These are phyloP conservation scores for Boletus subcaerulescens DNA, from an alignment of 768 basidiomycete species.

Conservation along the genomic window DNA sequence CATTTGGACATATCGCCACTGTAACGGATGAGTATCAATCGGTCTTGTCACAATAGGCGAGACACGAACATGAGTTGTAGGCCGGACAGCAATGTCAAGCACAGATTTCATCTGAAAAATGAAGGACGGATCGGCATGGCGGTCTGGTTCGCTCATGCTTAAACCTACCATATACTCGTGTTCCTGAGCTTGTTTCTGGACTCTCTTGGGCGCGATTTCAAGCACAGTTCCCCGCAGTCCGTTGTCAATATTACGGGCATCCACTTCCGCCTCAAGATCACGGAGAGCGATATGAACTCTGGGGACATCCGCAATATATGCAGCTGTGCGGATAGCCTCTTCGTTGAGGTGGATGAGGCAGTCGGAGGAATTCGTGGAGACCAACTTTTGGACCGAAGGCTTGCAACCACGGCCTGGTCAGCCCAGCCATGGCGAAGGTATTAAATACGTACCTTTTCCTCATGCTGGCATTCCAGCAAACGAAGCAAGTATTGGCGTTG, in stretches of 20 bases:
- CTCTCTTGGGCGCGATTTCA: slow-evolving; percentile 41
- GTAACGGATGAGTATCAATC: slow-evolving; percentile 12
- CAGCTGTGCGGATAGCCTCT: slow-evolving; percentile 61
- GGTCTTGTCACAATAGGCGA: not conserved
- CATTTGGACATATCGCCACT: slow-evolving; percentile 85
- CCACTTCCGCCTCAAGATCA: slow-evolving; percentile 51
- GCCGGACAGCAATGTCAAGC: slow-evolving; percentile 54
- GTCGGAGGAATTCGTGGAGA: slow-evolving; percentile 54
- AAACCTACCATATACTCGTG: slow-evolving; percentile 49
- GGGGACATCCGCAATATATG: slow-evolving; percentile 49
- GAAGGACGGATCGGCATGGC: slow-evolving; percentile 1
- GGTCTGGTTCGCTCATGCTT: not conserved
- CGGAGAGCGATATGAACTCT: slow-evolving; percentile 47
- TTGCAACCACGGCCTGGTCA: slow-evolving; percentile 39
- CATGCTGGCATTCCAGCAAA: slow-evolving; percentile 73
- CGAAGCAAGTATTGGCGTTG: slow-evolving; percentile 58
- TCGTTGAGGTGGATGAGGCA: slow-evolving; percentile 58
- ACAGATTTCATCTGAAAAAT: slow-evolving; percentile 52
- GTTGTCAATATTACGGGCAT: slow-evolving; percentile 39
- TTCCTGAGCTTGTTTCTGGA: slow-evolving; percentile 42
- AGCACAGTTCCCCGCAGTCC: slow-evolving; percentile 43
- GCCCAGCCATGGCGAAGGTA: slow-evolving; percentile 37
- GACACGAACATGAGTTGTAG: slow-evolving; percentile 68
- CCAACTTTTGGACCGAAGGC: slow-evolving; percentile 20
- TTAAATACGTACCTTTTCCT: slow-evolving; percentile 64